Evolutionary conservation across 768 basidiomycete species (phyloP).

Genomic region (Leucocoprinus birnbaumii): DNA sequence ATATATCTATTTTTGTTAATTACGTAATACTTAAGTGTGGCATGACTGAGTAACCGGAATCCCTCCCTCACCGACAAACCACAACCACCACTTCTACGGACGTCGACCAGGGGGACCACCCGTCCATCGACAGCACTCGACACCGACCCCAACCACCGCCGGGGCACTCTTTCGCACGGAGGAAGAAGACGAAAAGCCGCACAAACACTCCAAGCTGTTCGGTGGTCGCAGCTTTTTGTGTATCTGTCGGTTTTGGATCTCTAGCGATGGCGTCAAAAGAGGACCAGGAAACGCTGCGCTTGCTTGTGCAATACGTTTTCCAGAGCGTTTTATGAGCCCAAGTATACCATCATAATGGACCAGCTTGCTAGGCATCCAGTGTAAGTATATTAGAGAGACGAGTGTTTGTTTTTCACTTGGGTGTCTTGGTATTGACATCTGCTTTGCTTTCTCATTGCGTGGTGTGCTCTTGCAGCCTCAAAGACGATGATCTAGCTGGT

Average conservation of each 20-base stretch:
- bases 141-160: too few species aligned
- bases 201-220: not conserved
- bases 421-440: conserved; percentile 14
- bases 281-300: conserved; percentile 77
- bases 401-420: too few species aligned
- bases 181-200: too few species aligned
- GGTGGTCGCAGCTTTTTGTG: not conserved
- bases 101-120: too few species aligned
- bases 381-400: conserved; percentile 60
- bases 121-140: too few species aligned
- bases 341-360: conserved; percentile 89
- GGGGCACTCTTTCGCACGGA: too few species aligned
- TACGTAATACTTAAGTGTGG: not conserved
- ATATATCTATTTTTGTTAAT: not conserved
- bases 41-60: too few species aligned
- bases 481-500: conserved; percentile 92
- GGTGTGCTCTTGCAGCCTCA: conserved; percentile 53
- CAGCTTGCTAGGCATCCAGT: conserved; percentile 90
- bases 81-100: too few species aligned
- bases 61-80: too few species aligned
- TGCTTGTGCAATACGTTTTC: conserved; percentile 92
- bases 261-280: conserved; percentile 65
- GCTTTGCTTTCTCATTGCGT: conserved; percentile 4
- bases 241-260: not conserved
- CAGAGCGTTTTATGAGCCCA: conserved; percentile 92